phyloP scores from a whole-genome alignment of 768 basidiomycete genomes.

The Tylopilus sp. region DNA sequence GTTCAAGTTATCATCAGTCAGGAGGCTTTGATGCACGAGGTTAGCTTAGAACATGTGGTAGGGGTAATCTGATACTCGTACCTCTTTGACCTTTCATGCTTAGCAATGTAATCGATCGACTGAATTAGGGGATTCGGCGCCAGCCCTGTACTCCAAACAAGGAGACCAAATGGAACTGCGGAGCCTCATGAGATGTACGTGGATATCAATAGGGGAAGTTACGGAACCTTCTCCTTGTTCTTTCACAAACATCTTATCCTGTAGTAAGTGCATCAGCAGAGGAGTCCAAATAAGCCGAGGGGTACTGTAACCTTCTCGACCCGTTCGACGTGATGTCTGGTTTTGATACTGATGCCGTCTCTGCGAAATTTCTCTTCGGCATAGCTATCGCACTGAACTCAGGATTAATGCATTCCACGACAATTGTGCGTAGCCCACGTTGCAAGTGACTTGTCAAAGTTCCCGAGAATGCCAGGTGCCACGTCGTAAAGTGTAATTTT shows the following conservation, averaged over 20 bases:
- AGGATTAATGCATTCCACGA: conserved; percentile 1
- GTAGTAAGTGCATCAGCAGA: conserved; percentile 9
- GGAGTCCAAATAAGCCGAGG: conserved; percentile 6
- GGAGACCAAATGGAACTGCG: conserved; percentile 73
- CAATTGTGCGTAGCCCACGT: conserved; percentile 38
- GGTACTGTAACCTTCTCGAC: conserved; percentile 50
- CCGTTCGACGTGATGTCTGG: conserved; percentile 68
- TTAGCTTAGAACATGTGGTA: conserved; percentile 27
- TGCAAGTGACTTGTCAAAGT: conserved; percentile 66
- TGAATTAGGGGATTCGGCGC: conserved; percentile 77
- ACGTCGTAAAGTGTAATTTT: conserved; percentile 83
- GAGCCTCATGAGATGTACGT: conserved; percentile 4
- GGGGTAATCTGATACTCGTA: conserved; percentile 26
- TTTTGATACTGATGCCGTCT: conserved; percentile 71
- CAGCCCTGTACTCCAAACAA: conserved; percentile 88
- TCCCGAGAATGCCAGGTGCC: conserved; percentile 70
- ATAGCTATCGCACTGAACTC: conserved; percentile 41
- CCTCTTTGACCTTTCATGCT: conserved; percentile 58
- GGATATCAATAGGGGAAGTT: conserved; percentile 3
- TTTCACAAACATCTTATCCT: conserved; percentile 67
- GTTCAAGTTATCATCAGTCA: conserved; percentile 59
- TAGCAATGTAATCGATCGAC: conserved; percentile 55
- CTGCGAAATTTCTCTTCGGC: conserved; percentile 67
- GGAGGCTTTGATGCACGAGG: conserved; percentile 30
- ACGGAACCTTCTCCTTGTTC: conserved; percentile 65